Evolutionary conservation across 768 basidiomycete species (phyloP).

Genomic region (Tylopilus sp.): DNA sequence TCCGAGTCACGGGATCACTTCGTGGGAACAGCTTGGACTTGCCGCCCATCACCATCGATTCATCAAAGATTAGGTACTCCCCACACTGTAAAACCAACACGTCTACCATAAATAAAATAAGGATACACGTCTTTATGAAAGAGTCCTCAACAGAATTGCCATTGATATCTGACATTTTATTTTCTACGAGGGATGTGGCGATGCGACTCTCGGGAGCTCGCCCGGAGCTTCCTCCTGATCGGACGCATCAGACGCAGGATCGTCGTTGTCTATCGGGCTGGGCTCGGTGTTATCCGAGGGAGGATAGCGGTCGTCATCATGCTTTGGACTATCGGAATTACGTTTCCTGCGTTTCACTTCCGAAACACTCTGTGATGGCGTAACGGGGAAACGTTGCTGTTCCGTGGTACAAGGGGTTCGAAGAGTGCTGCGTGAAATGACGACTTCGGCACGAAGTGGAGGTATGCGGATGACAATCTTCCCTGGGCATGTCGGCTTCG

Average conservation of each 20-base stretch:
- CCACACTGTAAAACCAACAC: conserved; percentile 2
- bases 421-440: conserved; percentile 11
- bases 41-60: neutral
- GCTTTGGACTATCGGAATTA: conserved; percentile 16
- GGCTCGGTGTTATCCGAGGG: conserved; percentile 22
- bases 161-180: conserved; percentile 6
- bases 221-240: conserved; percentile 24
- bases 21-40: too few species aligned
- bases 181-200: conserved; percentile 17
- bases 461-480: conserved; percentile 27
- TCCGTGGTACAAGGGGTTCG: conserved; percentile 11
- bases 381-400: conserved; percentile 11
- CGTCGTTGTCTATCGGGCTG: conserved; percentile 15
- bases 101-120: conserved; percentile 33
- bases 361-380: conserved; percentile 17
- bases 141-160: conserved; percentile 7
- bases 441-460: conserved; percentile 10
- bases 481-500: conserved; percentile 21
- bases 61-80: neutral
- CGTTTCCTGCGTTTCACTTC: conserved; percentile 20
- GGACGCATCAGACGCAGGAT: conserved; percentile 26
- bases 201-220: conserved; percentile 21
- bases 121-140: conserved; percentile 19
- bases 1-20: too few species aligned
- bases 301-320: conserved; percentile 19